phyloP scores from a whole-genome alignment of 371 early-diverging fungal genomes.

The Dichotomocladium elegans region DNA sequence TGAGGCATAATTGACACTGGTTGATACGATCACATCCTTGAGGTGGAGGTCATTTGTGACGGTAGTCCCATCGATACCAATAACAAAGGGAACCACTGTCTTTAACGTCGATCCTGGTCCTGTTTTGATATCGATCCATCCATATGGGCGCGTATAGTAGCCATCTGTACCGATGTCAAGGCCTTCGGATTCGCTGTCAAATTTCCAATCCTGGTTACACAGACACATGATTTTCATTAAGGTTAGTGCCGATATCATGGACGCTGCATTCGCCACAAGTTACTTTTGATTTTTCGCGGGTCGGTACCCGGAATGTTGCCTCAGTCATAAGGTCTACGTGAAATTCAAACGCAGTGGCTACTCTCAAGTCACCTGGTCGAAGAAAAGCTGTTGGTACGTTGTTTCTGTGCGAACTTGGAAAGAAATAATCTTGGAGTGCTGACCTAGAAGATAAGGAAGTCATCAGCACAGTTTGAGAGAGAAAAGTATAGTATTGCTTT shows the following conservation, averaged over 20 bases:
- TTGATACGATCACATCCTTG: constrained; percentile 46
- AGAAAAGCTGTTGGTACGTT: constrained; percentile 44
- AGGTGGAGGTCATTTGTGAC: constrained; percentile 50
- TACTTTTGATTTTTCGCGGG: constrained; percentile 77
- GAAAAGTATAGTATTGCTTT: too few species aligned
- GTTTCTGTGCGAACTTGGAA: constrained; percentile 66
- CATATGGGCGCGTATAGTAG: constrained; percentile 62
- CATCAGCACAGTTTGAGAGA: background rate
- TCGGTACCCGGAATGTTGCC: constrained; percentile 64
- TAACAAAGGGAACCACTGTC: constrained; percentile 60
- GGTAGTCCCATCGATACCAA: constrained; percentile 51
- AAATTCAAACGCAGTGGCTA: constrained; percentile 60
- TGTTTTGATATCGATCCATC: constrained; percentile 76
- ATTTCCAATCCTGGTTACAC: constrained; percentile 67
- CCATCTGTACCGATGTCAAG: constrained; percentile 41
- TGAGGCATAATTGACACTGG: constrained; percentile 74
- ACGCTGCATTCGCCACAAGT: background rate
- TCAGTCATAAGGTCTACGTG: constrained; percentile 63
- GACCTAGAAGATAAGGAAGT: constrained; percentile 22
- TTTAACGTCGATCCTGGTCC: constrained; percentile 50
- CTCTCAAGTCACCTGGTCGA: constrained; percentile 53
- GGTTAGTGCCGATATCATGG: background rate
- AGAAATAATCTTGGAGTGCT: constrained; percentile 73
- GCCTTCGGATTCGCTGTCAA: constrained; percentile 25
- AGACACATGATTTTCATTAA: background rate